Evolutionary conservation across 495 filamentous ascomycete genomes (phyloP), one percentile per base, ranked within the genome.

Genomic region (Penicillium ucsense): DNA sequence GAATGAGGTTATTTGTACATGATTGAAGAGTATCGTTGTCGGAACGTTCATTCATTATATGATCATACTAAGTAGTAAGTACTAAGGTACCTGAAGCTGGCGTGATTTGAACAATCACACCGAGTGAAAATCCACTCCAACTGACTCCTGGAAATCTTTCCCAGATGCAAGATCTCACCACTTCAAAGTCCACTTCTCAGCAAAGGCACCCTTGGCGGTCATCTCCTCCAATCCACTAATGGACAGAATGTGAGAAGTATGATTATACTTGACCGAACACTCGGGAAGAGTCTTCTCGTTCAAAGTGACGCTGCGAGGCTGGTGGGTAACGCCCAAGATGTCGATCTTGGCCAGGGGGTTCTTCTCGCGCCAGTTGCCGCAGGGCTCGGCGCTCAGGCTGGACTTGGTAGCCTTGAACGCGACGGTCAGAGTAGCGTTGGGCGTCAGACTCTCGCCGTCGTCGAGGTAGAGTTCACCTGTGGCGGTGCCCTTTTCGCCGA

Each of bases 381-480:
- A 45, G 1, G 70, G 65, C 3, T 53, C 55, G 3, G 73, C 77
- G 20, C 62, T 65, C 5, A 88, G 62, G 4, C 67, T 62, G 0
- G 63, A 70, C 6, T 61, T 51, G 6, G 62, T 55, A 1, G 73
- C 79, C 3, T 57, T 58, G 63, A 88, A 86, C 62, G 73, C 53
- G 39, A 88, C 76, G 56, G 68, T 74, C 6, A 77, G 70, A 8
- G 78, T 83, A 0, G 68, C 66, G 12, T 72, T 65, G 3, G 77
- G 86, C 29, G 52, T 53, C 31, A 92, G 34, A 40, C 82, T 88
- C 62, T 84, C 84, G 0, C 89, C 89, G 61, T 95, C 90, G 55
- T 95, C 89, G 6, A 94, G 55, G 55, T 95, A 94, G 6, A 95
- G 59, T 8, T 70, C 47, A 0, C 90, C 90, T 3, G 50, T 65